phyloP scores from a whole-genome alignment of 805 yeast genomes.

The Pichia sporocuriosa region DNA sequence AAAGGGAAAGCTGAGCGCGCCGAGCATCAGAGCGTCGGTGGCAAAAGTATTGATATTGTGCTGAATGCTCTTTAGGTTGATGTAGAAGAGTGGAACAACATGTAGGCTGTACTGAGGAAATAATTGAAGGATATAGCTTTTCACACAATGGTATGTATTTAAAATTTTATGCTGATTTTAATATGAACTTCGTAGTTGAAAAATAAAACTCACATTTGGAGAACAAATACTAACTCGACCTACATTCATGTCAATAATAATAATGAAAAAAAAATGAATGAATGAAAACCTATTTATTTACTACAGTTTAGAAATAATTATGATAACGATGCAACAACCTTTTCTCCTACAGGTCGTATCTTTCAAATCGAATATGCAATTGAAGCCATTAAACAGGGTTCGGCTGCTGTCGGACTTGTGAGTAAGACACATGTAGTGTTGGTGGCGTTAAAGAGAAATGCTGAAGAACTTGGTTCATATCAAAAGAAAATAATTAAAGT shows the following conservation, averaged over 20 bases:
- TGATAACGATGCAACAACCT: conserved; percentile 97
- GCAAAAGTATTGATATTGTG: no score
- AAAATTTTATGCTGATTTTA: neutral
- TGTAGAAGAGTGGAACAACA: no score
- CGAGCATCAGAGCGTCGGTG: no score
- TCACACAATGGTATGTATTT: neutral
- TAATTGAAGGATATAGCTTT: no score
- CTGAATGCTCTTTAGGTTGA: no score
- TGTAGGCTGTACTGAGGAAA: no score
- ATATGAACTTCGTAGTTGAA: neutral
- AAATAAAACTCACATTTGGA: no score
- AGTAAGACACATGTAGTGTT: conserved; percentile 83
- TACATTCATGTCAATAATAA: no score
- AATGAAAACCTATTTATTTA: no score
- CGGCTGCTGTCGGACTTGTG: conserved; percentile 91
- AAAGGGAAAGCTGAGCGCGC: no score
- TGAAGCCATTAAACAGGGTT: conserved; percentile 96
- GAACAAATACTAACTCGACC: neutral
- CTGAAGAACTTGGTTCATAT: conserved; percentile 95
- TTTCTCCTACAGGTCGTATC: conserved; percentile 89
- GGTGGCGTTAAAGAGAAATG: conserved; percentile 91
- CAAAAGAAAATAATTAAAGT: conserved; percentile 89
- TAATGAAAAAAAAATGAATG: no score
- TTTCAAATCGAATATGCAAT: conserved; percentile 88
- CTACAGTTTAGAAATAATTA: conserved; percentile 88